phyloP scores from a whole-genome alignment of 2,329 filamentous ascomycete species.

The Phoma sp. region DNA sequence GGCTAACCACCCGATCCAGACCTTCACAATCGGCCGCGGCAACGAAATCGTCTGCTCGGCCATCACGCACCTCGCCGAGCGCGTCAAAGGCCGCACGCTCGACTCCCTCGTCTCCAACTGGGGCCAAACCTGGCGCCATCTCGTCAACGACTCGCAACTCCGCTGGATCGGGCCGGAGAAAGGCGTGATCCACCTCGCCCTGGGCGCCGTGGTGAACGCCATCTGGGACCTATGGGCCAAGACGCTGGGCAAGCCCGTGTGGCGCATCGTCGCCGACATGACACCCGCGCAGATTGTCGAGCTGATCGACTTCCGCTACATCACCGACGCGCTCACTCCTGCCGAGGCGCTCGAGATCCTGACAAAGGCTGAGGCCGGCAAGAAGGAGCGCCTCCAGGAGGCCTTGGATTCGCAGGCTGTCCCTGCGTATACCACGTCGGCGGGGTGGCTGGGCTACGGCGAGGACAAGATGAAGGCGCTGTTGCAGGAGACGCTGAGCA shows the following conservation, averaged over 20 bases:
- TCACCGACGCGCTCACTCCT: conserved; percentile 89
- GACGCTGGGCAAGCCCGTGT: conserved; percentile 82
- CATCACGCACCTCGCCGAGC: conserved; percentile 77
- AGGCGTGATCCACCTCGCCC: conserved; percentile 89
- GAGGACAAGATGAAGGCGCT: conserved; percentile 84
- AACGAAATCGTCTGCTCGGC: conserved; percentile 92
- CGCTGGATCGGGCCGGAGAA: conserved; percentile 96
- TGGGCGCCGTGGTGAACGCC: conserved; percentile 88
- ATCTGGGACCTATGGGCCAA: conserved; percentile 98
- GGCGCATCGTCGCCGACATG: conserved; percentile 90
- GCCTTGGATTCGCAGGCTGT: conserved; percentile 77
- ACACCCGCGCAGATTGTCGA: conserved; percentile 82
- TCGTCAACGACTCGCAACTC: conserved; percentile 89
- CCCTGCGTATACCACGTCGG: conserved; percentile 87
- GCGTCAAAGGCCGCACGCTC: conserved; percentile 76
- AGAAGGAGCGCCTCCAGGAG: conserved; percentile 73
- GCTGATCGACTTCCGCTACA: conserved; percentile 94
- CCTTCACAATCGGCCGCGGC: conserved; percentile 85
- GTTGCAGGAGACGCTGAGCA: conserved; percentile 73
- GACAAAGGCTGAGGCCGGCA: conserved; percentile 68
- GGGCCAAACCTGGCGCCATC: conserved; percentile 87
- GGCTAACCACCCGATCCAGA: conserved; percentile 40
- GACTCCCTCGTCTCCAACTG: conserved; percentile 78
- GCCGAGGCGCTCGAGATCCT: conserved; percentile 80
- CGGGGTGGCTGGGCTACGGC: conserved; percentile 89